A percentile compares a stretch with the other conserved stretches of the same genome.
Evolutionary conservation across 345 rosid species (phyloP).

Genomic region (Aquilaria malaccensis): DNA sequence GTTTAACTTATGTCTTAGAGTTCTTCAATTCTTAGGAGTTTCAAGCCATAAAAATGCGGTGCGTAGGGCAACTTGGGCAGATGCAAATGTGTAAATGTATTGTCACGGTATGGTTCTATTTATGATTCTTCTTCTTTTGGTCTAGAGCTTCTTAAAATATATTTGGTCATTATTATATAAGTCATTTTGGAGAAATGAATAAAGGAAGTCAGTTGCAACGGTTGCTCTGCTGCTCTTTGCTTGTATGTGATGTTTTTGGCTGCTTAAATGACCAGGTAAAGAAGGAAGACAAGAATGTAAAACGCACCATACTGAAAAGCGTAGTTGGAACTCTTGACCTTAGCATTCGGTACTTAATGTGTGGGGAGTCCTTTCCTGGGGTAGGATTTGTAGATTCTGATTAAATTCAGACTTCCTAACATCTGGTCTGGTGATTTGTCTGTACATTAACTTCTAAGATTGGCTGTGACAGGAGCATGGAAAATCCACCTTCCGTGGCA

Average conservation of each 20-base stretch:
- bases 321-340: conserved; percentile 89
- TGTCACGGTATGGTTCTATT: conserved; percentile 40
- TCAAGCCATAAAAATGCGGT: conserved; percentile 62
- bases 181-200: conserved; percentile 1
- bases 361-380: conserved; percentile 89
- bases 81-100: conserved; percentile 55
- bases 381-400: conserved; percentile 20
- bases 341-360: conserved; percentile 50
- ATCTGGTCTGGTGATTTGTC: conserved; percentile 4
- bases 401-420: conserved; percentile 8
- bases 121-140: background rate
- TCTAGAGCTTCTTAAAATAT: background rate
- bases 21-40: conserved; percentile 48
- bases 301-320: conserved; percentile 63
- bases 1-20: background rate
- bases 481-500: conserved; percentile 44
- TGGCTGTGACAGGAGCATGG: conserved; percentile 43
- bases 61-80: conserved; percentile 37
- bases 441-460: conserved; percentile 10
- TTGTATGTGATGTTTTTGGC: background rate
- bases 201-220: background rate
- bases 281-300: conserved; percentile 49
- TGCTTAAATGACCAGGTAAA: conserved; percentile 41
- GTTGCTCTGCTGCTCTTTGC: background rate
- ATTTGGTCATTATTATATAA: conserved; percentile 5